These are phyloP conservation scores for Penicillium chermesinum DNA, from an alignment of 495 filamentous ascomycete genomes.

Conservation along the genomic window DNA sequence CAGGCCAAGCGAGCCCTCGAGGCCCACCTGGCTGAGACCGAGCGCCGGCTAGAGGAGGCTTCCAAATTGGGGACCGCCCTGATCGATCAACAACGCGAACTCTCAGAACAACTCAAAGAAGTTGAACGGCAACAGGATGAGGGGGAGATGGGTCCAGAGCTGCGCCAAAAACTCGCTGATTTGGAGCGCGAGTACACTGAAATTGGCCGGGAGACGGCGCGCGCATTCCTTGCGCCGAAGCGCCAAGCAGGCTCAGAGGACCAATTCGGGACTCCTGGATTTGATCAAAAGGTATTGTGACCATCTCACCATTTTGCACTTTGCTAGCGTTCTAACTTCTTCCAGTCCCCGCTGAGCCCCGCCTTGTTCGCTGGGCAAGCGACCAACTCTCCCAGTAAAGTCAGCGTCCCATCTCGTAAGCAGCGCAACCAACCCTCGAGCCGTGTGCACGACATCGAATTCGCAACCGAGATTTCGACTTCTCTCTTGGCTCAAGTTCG, in stretches of 20 bases:
- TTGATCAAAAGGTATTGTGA: conserved; percentile 52
- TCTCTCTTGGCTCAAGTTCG: conserved; percentile 85
- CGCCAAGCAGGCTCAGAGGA: conserved; percentile 59
- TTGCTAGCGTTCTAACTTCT: conserved; percentile 8
- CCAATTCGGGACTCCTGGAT: conserved; percentile 53
- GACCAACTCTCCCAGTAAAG: conserved; percentile 83
- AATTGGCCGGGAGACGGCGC: conserved; percentile 81
- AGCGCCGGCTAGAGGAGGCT: conserved; percentile 84
- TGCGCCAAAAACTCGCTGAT: conserved; percentile 76
- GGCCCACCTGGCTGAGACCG: conserved; percentile 86
- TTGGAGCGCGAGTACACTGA: conserved; percentile 95
- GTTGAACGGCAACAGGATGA: conserved; percentile 75
- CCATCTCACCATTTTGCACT: not conserved
- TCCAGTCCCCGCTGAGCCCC: conserved; percentile 63
- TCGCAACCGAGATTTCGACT: conserved; percentile 91
- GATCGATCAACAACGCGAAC: conserved; percentile 74
- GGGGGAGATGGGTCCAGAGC: conserved; percentile 75
- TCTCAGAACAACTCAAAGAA: conserved; percentile 76
- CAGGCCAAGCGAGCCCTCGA: conserved; percentile 85
- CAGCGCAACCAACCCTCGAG: conserved; percentile 84
- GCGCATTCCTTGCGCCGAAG: conserved; percentile 79
- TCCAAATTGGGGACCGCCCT: conserved; percentile 81
- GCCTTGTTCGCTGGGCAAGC: conserved; percentile 80
- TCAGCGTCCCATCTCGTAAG: conserved; percentile 77
- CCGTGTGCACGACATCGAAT: conserved; percentile 88